phyloP scores from a whole-genome alignment of 495 filamentous ascomycete species.

The Daldinia caldariorum region DNA sequence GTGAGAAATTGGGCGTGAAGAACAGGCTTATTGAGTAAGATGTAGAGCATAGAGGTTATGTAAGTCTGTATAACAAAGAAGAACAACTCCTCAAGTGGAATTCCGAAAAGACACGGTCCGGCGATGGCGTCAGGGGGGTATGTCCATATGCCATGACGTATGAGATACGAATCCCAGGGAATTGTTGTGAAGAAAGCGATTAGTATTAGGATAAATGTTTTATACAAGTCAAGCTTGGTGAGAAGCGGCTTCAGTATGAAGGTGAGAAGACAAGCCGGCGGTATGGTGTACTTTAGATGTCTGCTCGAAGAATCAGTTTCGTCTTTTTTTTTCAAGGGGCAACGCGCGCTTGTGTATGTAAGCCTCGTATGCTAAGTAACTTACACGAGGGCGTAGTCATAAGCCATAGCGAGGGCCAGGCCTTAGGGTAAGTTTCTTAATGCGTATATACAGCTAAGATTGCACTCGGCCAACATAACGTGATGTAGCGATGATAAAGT shows the following conservation, averaged over 20 bases:
- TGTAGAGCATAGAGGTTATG: slow-evolving; percentile 71
- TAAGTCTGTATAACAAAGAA: slow-evolving; percentile 83
- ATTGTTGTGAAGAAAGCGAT: slow-evolving; percentile 69
- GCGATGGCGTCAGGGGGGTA: slow-evolving; percentile 69
- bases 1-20: slow-evolving; percentile 66
- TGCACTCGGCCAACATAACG: neutral
- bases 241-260: slow-evolving; percentile 65
- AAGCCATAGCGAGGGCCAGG: slow-evolving; percentile 61
- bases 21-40: slow-evolving; percentile 68
- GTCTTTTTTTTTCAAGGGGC: neutral
- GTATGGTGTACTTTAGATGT: slow-evolving; percentile 75
- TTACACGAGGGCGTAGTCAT: slow-evolving; percentile 74
- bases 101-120: slow-evolving; percentile 64
- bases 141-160: slow-evolving; percentile 70
- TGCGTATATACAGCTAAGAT: neutral
- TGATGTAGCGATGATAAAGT: slow-evolving; percentile 27
- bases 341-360: too few species aligned
- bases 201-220: slow-evolving; percentile 63
- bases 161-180: slow-evolving; percentile 78
- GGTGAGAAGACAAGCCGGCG: slow-evolving; percentile 66
- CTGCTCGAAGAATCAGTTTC: slow-evolving; percentile 48
- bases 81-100: slow-evolving; percentile 74
- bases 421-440: slow-evolving; percentile 19
- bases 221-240: slow-evolving; percentile 66
- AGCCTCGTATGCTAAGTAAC: slow-evolving; percentile 27